phyloP scores from a whole-genome alignment of 2,329 filamentous ascomycete species.

The Elsinoe necatrix region DNA sequence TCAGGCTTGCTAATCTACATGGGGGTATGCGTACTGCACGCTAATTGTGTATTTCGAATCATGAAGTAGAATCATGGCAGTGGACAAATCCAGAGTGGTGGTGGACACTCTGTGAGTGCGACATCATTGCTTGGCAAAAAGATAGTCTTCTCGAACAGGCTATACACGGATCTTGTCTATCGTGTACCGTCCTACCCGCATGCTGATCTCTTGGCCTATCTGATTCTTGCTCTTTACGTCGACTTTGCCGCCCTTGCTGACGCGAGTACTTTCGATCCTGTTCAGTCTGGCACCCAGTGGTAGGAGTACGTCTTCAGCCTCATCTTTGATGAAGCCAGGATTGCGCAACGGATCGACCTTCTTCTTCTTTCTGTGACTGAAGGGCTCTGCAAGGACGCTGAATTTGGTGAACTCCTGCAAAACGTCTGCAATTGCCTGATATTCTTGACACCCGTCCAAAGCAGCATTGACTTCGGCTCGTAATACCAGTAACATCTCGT shows the following conservation, averaged over 20 bases:
- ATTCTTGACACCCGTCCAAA: constrained; percentile 63
- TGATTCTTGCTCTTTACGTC: constrained; percentile 62
- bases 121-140: background rate
- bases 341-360: constrained; percentile 27
- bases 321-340: constrained; percentile 42
- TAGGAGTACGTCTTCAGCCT: constrained; percentile 43
- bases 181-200: constrained; percentile 73
- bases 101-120: background rate
- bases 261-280: constrained; percentile 37
- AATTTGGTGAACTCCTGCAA: constrained; percentile 48
- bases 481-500: constrained; percentile 57
- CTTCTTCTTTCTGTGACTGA: constrained; percentile 31
- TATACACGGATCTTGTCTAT: constrained; percentile 58
- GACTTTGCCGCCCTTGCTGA: constrained; percentile 61
- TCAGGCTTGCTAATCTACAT: background rate
- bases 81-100: background rate
- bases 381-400: constrained; percentile 41
- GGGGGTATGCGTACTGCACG: background rate
- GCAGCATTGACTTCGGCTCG: constrained; percentile 62
- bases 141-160: background rate
- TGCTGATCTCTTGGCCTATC: constrained; percentile 67
- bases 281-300: constrained; percentile 53
- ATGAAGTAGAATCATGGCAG: background rate
- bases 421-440: constrained; percentile 54
- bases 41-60: background rate